These are phyloP conservation scores for Ramaria sp. DNA, from an alignment of 768 basidiomycete species.

Conservation along the genomic window DNA sequence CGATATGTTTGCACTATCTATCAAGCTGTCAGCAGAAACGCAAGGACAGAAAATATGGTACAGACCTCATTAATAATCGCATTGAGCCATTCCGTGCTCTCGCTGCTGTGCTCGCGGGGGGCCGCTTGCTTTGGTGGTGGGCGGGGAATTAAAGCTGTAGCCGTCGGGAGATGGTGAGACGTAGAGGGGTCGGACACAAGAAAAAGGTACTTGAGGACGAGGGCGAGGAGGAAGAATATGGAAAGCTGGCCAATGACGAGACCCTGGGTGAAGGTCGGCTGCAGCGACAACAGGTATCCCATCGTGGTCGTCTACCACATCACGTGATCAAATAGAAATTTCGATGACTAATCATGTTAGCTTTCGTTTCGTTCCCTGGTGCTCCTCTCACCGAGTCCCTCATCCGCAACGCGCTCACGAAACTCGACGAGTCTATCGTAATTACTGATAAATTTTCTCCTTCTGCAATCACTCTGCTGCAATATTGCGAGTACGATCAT, in stretches of 20 bases:
- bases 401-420: slow-evolving; percentile 31
- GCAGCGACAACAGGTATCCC: slow-evolving; percentile 60
- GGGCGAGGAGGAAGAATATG: slow-evolving; percentile 60
- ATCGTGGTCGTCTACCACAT: slow-evolving; percentile 7
- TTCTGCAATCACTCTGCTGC: slow-evolving; percentile 30
- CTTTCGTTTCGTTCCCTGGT: slow-evolving; percentile 42
- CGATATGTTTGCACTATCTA: slow-evolving; percentile 68
- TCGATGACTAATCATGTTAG: slow-evolving; percentile 5
- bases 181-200: slow-evolving; percentile 53
- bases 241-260: slow-evolving; percentile 88
- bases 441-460: slow-evolving; percentile 14
- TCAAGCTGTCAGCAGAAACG: background rate
- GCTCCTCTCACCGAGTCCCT: slow-evolving; percentile 45
- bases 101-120: slow-evolving; percentile 33
- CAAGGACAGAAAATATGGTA: background rate
- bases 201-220: slow-evolving; percentile 92
- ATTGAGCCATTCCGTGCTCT: slow-evolving; percentile 91
- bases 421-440: slow-evolving; percentile 20
- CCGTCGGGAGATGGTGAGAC: slow-evolving; percentile 6
- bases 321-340: no score
- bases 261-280: slow-evolving; percentile 92
- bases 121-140: background rate
- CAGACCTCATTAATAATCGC: slow-evolving; percentile 69
- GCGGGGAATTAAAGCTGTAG: background rate
- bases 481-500: slow-evolving; percentile 86